Percentiles rank a stretch among this genome's conserved stretches.
phyloP scores from a whole-genome alignment of 768 basidiomycete species.

The Roridomyces roridus region DNA sequence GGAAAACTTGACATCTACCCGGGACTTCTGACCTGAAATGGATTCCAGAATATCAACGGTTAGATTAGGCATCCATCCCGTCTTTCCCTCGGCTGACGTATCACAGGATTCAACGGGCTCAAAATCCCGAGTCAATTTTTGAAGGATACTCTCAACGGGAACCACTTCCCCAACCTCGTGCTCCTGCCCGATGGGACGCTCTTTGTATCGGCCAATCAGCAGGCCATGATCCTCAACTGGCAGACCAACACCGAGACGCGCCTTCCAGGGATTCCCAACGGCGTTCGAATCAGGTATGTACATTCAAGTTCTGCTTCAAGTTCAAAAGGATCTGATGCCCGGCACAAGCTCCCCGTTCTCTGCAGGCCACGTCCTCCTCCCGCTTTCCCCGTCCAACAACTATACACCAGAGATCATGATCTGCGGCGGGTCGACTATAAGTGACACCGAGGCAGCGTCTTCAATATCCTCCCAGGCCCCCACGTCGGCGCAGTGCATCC shows the following conservation, averaged over 20 bases:
- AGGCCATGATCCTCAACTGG: slow-evolving; percentile 49
- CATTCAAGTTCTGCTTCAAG: background rate
- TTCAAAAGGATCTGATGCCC: background rate
- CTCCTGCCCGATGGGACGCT: slow-evolving; percentile 48
- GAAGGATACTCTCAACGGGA: slow-evolving; percentile 21
- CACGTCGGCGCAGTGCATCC: slow-evolving; percentile 49
- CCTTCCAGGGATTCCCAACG: slow-evolving; percentile 51
- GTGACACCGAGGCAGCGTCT: slow-evolving; percentile 34
- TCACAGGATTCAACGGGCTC: slow-evolving; percentile 28
- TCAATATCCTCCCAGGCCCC: slow-evolving; percentile 44
- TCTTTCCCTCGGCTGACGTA: background rate
- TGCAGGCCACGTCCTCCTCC: slow-evolving; percentile 43
- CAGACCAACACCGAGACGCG: slow-evolving; percentile 43
- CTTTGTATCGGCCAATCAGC: slow-evolving; percentile 47
- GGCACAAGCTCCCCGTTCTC: slow-evolving; percentile 39
- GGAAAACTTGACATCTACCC: too few relatives aligned
- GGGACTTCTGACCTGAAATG: too few relatives aligned
- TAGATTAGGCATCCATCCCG: slow-evolving; percentile 12
- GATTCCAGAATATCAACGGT: slow-evolving; percentile 38
- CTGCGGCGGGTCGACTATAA: slow-evolving; percentile 49
- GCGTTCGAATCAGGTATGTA: slow-evolving; percentile 43
- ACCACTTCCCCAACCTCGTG: slow-evolving; percentile 32
- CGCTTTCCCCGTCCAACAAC: slow-evolving; percentile 40
- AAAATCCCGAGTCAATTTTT: slow-evolving; percentile 22
- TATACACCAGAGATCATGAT: slow-evolving; percentile 54